Percentiles rank a stretch among this genome's conserved stretches.
phyloP scores from a whole-genome alignment of 139 green algal species.

The Pleodorina starrii region DNA sequence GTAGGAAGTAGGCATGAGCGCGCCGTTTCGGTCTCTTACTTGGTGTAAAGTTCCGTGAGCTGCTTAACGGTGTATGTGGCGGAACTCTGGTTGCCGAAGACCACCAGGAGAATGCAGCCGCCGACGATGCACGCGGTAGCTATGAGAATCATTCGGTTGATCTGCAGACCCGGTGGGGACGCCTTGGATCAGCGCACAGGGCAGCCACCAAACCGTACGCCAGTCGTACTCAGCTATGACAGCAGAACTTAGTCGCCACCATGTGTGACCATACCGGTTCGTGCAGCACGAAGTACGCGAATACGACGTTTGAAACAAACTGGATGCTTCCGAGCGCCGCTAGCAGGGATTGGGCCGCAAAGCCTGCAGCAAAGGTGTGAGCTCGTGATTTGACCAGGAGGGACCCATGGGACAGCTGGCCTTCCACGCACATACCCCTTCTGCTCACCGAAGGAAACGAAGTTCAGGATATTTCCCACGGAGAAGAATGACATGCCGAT shows the following conservation, averaged over 20 bases:
- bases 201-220: no score
- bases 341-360: constrained; percentile 90
- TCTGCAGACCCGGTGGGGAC: constrained; percentile 30
- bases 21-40: no score
- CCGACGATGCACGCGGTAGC: constrained; percentile 83
- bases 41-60: constrained; percentile 76
- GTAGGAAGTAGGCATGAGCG: no score
- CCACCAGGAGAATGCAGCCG: constrained; percentile 88
- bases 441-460: constrained; percentile 73
- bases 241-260: no score
- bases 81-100: constrained; percentile 89
- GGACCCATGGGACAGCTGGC: no score
- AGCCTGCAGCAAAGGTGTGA: constrained; percentile 62
- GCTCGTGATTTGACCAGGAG: no score
- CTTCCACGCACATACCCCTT: no score
- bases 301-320: constrained; percentile 92
- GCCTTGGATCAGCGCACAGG: no score
- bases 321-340: constrained; percentile 88
- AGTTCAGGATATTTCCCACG: constrained; percentile 85
- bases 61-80: constrained; percentile 73
- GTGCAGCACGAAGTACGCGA: constrained; percentile 83
- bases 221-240: no score
- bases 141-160: constrained; percentile 67
- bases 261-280: constrained; percentile 84
- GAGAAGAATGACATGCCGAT: constrained; percentile 80